A percentile compares a stretch with the other conserved stretches of the same genome.
phyloP scores from a whole-genome alignment of 2,329 filamentous ascomycete species.

The Fusarium coffeatum region DNA sequence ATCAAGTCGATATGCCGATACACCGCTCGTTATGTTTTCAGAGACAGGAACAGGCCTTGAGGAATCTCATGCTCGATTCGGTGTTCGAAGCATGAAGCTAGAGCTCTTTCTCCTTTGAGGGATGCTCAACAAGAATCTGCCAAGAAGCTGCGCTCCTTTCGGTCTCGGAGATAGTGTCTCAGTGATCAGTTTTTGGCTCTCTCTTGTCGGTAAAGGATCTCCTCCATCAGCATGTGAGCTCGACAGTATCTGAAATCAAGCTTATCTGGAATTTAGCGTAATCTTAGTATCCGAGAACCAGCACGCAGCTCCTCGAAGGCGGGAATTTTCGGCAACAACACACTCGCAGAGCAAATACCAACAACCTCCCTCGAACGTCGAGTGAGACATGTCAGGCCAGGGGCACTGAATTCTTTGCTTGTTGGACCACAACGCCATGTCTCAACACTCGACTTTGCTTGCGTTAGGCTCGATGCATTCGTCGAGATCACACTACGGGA shows the following conservation, averaged over 20 bases:
- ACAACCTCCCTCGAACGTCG: conserved; percentile 5
- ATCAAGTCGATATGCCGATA: background rate
- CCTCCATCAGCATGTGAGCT: conserved; percentile 1
- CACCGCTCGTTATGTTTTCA: background rate
- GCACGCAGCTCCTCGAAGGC: conserved; percentile 4
- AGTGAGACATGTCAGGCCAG: conserved; percentile 44
- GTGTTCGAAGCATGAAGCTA: background rate
- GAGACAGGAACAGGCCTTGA: background rate
- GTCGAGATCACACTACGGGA: conserved; percentile 14
- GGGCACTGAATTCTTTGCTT: conserved; percentile 40
- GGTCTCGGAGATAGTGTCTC: conserved; percentile 22
- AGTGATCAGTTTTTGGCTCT: conserved; percentile 9
- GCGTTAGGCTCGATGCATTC: conserved; percentile 32
- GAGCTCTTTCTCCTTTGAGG: conserved; percentile 20
- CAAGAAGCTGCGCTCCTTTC: background rate
- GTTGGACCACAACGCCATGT: conserved; percentile 37
- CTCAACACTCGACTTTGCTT: conserved; percentile 34
- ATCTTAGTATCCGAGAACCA: conserved; percentile 27
- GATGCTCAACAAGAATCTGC: conserved; percentile 12
- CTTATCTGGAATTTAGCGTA: conserved; percentile 41
- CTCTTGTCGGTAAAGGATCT: background rate
- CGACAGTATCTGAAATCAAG: background rate
- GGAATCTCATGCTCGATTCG: background rate
- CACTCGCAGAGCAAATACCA: background rate
- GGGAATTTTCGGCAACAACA: conserved; percentile 24